Percentiles rank a stretch among this genome's conserved stretches.
These are phyloP conservation scores for Globisporangium irregulare DNA, from an alignment of 352 stramenopile species.

Conservation along the genomic window DNA sequence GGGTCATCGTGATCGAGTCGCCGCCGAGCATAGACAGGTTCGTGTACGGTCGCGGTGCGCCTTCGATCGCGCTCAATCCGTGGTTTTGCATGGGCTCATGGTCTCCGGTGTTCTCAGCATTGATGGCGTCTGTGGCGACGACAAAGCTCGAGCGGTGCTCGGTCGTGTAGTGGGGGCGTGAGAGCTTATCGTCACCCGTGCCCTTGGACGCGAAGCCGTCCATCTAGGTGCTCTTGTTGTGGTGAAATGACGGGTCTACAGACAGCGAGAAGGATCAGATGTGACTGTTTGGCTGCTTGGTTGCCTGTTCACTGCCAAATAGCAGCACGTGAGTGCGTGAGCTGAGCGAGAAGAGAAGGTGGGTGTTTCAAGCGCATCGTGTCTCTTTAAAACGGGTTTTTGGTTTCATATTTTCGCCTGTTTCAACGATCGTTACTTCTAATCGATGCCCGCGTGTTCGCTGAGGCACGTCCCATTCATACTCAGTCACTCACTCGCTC, in stretches of 20 bases:
- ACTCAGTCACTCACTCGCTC: background rate
- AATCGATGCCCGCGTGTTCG: background rate
- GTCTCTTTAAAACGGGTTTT: slow-evolving; percentile 4
- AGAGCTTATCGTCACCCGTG: background rate
- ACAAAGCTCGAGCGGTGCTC: slow-evolving; percentile 11
- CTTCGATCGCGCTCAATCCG: slow-evolving; percentile 1
- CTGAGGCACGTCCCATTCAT: background rate
- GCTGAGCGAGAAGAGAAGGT: background rate
- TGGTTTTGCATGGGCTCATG: slow-evolving; percentile 15
- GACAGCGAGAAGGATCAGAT: slow-evolving; percentile 4
- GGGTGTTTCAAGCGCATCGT: background rate
- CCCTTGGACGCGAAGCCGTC: slow-evolving; percentile 22
- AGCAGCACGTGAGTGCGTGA: background rate
- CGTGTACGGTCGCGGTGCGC: slow-evolving; percentile 3
- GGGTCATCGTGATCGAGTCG: slow-evolving; percentile 48
- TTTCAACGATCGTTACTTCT: background rate
- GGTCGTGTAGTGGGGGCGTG: background rate
- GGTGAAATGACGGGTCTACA: background rate
- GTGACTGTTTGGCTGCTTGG: background rate
- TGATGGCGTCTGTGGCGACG: background rate
- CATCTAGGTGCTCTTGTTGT: slow-evolving; percentile 21
- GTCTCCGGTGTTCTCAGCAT: background rate
- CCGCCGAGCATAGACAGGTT: slow-evolving; percentile 17
- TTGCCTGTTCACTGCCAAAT: background rate
- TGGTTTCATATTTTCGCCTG: slow-evolving; percentile 7